A percentile compares a stretch with the other conserved stretches of the same genome.
Evolutionary conservation across 2,329 filamentous ascomycete species (phyloP).

Genomic region (Ophiostoma ips): DNA sequence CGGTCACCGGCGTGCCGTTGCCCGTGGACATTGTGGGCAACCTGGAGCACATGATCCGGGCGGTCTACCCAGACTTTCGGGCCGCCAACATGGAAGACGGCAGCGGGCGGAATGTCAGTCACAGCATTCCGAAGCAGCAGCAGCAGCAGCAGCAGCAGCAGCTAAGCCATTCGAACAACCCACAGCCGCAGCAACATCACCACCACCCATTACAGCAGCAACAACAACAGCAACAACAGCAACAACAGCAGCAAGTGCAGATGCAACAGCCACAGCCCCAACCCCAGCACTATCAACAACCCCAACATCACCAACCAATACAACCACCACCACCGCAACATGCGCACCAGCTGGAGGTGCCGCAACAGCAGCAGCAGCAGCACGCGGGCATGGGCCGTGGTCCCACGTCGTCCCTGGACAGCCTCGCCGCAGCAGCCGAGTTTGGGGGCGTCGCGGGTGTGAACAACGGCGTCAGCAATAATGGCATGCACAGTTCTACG

Average conservation of each 20-base stretch:
- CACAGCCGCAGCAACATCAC: neutral
- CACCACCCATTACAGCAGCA: conserved; percentile 6
- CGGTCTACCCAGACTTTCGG: conserved; percentile 13
- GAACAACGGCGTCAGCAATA: neutral
- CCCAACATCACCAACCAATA: neutral
- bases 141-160: neutral
- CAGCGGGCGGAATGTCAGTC: neutral
- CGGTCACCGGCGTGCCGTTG: neutral
- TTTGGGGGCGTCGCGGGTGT: neutral
- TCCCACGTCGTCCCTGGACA: neutral
- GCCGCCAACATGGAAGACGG: neutral
- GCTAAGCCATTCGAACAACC: neutral
- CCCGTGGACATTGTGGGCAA: conserved; percentile 8
- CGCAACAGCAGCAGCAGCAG: no score
- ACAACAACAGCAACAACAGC: conserved; percentile 5
- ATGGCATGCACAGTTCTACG: neutral
- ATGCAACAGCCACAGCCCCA: neutral
- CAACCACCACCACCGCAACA: neutral
- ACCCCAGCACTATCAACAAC: neutral
- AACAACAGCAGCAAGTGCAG: neutral
- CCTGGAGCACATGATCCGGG: conserved; percentile 11
- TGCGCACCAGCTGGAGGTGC: neutral
- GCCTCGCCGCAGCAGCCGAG: neutral
- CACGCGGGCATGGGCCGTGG: neutral
- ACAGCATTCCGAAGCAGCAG: neutral